Base-by-base conservation (phyloP, 108 stramenopile genomes). In the Skeletonema grethae region DNA sequence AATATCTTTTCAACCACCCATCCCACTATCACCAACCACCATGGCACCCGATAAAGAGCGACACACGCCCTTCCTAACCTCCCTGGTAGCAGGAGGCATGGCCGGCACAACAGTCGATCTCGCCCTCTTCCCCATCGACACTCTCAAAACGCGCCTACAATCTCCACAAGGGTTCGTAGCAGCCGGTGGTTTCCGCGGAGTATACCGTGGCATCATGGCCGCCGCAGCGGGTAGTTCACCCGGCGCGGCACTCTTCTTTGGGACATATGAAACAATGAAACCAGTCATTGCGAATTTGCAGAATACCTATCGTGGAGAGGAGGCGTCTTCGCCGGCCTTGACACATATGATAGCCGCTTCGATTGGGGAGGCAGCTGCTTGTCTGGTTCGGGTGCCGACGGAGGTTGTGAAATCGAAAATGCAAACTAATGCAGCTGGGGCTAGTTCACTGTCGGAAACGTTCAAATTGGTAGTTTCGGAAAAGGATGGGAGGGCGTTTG, bases 331-430 rank as follows among this genome's bases (percentile, higher is more conserved):
- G 28, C 84, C 84, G 34, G 78, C 90, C 30, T n/a, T 87, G 12
- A 84, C 89, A 12, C 98, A 99, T 79, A 95, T 96, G 89, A 58
- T 80, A 0, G 87, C 98, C 4, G 99, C 99, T 5, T 85, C 85
- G 2, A 72, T 90, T 13, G 99, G 97, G 10, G 99, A 99, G 69
- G 70, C 94, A 5, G 87, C 89, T 35, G 98, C 97, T 11, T 98
- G 97, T 77, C 75, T 98, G 43, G 95, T 99, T 0, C 92, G 99
- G 1, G 98, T 98, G 11, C 99, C 99, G 7, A 97, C 97, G 10
- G 99, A 99, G 75, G 96, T 98, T 2, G 77, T 99, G 63, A 99
- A 99, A 84, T 89, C 96, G 34, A 94, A 93, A 55, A 96, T 98
- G 97, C 99, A 99, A 83, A 92, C 88, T 1, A 78, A 80, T 59